Base-by-base conservation (phyloP, 805 yeast species). In the Candida nitratophila region DNA sequence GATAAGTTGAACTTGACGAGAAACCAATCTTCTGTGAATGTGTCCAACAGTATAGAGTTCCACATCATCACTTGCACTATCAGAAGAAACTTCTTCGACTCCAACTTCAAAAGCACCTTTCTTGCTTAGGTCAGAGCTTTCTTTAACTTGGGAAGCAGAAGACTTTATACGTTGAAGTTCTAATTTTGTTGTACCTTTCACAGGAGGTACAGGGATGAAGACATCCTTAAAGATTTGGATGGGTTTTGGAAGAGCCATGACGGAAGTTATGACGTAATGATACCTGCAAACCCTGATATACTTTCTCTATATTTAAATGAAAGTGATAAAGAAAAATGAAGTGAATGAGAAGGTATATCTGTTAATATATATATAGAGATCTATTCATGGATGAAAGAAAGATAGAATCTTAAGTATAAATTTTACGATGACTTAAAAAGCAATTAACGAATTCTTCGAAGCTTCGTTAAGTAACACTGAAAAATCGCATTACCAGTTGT, bases 1-100 rank as follows among this genome's bases (percentile, higher is more conserved):
- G 35, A 73, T 60, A 44, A 73, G 59, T 50, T 70, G 75, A 29
- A 73, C 70, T 51, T 73, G 79, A 46, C 76, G 56, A 26, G 65
- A 65, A 42, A 59, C 47, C 37, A 72, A 56, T 7, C 60, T 57
- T 31, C 76, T 45, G 34, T 54, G 58, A 11, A 50, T 49, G 40
- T 47, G 56, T n/a, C 58, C 58, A 14, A 30, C 17, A 33, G 39
- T 45, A 36, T 19, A 52, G 1, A 41, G 11, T 8, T 47, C 50
- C 3, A 41, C 41, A n/a, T 21, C n/a, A 7, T 50, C 52, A 3
- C 47, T 41, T 24, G 51, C 39, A 32, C 31, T 21, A 12, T 48
- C 48, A 6, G 50, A 43, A 16, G 30, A 33, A 19, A 41, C 36
- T 12, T 44, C 51, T 27, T 19, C 26, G n/a, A 29, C 29, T 9